Evolutionary conservation across 306 rosid species (phyloP).

Genomic region (Potentilla sterilis): DNA sequence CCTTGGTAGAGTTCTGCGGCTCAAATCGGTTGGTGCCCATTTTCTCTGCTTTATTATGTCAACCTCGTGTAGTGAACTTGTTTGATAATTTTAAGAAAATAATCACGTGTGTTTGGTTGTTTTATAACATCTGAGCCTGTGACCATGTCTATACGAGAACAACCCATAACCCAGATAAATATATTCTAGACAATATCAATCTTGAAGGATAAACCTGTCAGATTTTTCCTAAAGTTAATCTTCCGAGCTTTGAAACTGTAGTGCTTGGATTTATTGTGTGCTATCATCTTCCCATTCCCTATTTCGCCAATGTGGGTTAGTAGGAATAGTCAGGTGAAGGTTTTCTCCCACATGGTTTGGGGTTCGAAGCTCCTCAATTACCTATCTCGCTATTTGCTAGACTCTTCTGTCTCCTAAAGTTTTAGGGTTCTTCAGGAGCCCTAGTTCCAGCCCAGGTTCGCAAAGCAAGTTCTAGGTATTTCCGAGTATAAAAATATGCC

Average conservation of each 20-base stretch:
- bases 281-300: neutral
- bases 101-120: neutral
- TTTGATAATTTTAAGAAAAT: neutral
- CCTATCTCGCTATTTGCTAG: neutral
- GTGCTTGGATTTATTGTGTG: neutral
- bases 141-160: neutral
- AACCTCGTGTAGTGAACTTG: neutral
- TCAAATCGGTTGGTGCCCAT: slow-evolving; percentile 65
- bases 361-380: neutral
- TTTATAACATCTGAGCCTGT: neutral
- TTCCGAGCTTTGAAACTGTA: neutral
- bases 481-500: neutral
- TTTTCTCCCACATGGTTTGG: neutral
- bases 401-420: neutral
- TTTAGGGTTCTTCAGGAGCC: neutral
- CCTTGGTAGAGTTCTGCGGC: slow-evolving; percentile 81
- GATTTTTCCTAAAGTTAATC: neutral
- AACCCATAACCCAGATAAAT: neutral
- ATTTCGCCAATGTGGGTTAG: neutral
- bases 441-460: neutral
- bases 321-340: neutral
- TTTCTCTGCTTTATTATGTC: neutral
- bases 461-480: neutral
- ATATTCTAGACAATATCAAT: neutral
- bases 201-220: neutral